Percentiles rank a stretch among this genome's conserved stretches.
phyloP scores from a whole-genome alignment of 1,284 basidiomycete genomes.

The Leccinum solheimii region DNA sequence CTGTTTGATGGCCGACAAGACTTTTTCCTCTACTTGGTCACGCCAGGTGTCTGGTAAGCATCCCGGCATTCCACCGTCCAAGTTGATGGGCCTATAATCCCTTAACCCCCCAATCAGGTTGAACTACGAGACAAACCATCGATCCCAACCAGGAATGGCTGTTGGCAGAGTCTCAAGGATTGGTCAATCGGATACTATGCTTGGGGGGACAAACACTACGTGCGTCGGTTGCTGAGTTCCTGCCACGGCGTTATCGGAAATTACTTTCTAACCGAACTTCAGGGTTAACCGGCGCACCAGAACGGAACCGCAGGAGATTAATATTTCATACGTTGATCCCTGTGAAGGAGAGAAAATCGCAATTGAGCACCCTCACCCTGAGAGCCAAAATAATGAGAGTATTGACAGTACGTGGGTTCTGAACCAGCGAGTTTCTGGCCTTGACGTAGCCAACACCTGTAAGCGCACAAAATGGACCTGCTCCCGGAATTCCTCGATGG shows the following conservation, averaged over 20 bases:
- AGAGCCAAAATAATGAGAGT: background rate
- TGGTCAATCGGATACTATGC: background rate
- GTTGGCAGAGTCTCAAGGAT: background rate
- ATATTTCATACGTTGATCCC: background rate
- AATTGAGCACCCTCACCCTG: background rate
- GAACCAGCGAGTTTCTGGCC: background rate
- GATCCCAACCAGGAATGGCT: background rate
- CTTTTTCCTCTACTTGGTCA: slow-evolving; percentile 6
- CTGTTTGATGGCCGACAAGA: background rate
- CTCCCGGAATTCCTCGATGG: background rate
- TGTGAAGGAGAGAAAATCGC: background rate
- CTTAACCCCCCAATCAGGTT: background rate
- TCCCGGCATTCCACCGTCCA: background rate
- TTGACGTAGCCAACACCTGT: background rate
- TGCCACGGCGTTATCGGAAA: too few relatives aligned
- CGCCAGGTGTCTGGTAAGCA: slow-evolving; percentile 3
- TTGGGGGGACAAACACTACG: background rate
- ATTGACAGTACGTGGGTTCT: background rate
- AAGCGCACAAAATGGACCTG: background rate
- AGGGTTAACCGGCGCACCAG: background rate
- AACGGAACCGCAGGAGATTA: background rate
- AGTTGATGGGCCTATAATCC: background rate
- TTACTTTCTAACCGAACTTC: background rate
- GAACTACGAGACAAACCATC: background rate
- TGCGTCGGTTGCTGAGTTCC: background rate